Evolutionary conservation across 176 grass and related monocot genomes (phyloP).

Genomic region (Tillandsia fasciculata): DNA sequence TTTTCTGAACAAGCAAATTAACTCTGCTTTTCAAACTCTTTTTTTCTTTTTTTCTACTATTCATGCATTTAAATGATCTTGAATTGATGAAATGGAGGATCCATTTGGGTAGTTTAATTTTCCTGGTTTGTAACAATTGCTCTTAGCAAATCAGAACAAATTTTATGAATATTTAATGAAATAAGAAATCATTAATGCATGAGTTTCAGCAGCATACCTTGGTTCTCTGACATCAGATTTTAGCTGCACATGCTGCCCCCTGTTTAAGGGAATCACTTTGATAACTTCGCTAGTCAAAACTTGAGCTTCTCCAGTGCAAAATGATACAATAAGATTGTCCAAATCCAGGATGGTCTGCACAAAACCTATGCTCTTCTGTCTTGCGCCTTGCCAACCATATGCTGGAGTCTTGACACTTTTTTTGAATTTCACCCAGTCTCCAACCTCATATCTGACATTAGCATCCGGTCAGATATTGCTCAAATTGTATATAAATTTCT

Average conservation of each 20-base stretch:
- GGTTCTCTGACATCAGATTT: conserved; percentile 71
- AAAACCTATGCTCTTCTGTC: conserved; percentile 84
- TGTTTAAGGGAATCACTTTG: conserved; percentile 96
- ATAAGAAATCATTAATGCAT: not conserved
- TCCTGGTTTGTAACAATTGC: too few relatives aligned
- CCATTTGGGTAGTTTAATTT: too few relatives aligned
- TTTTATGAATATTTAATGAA: too few relatives aligned
- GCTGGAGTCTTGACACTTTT: conserved; percentile 54
- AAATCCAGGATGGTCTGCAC: conserved; percentile 65
- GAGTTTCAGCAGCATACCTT: conserved; percentile 40
- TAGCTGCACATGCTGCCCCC: conserved; percentile 94
- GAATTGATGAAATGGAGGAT: too few relatives aligned
- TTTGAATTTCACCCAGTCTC: conserved; percentile 97
- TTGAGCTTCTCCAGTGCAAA: conserved; percentile 88
- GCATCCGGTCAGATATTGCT: conserved; percentile 16
- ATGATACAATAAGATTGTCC: conserved; percentile 76
- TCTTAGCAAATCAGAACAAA: too few relatives aligned
- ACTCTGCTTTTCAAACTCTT: too few relatives aligned
- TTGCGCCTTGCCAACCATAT: conserved; percentile 94
- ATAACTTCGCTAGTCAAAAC: conserved; percentile 89
- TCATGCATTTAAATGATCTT: too few relatives aligned
- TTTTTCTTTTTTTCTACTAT: too few relatives aligned
- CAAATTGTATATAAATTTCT: not conserved
- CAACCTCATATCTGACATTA: conserved; percentile 72
- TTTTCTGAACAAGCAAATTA: too few relatives aligned